Percentiles rank a stretch among this genome's conserved stretches.
phyloP scores from a whole-genome alignment of 169 alveolate genomes.

The Besnoitia besnoiti region DNA sequence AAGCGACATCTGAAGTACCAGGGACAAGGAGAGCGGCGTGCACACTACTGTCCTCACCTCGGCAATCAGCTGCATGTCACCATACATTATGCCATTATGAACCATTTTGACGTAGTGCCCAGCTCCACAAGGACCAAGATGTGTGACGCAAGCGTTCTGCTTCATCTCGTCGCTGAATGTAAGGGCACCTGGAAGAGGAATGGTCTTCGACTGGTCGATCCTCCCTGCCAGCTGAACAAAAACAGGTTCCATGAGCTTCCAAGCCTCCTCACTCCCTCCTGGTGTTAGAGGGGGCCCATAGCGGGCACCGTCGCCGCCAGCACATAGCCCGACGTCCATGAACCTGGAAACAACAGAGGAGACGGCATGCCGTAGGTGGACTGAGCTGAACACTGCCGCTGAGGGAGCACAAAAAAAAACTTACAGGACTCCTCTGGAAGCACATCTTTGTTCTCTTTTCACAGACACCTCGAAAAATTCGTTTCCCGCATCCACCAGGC shows the following conservation, averaged over 20 bases:
- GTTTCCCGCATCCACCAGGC: slow-evolving; percentile 86
- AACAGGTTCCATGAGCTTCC: slow-evolving; percentile 73
- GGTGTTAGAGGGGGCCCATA: slow-evolving; percentile 84
- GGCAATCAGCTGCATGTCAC: slow-evolving; percentile 82
- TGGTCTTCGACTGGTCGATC: slow-evolving; percentile 48
- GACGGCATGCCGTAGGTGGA: not conserved
- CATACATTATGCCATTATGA: slow-evolving; percentile 88
- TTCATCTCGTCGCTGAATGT: not conserved
- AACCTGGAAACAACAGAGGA: slow-evolving; percentile 63
- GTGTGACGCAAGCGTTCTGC: slow-evolving; percentile 65
- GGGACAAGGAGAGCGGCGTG: too few relatives aligned
- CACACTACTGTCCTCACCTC: slow-evolving; percentile 66
- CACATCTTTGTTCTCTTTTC: slow-evolving; percentile 72
- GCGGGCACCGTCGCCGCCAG: slow-evolving; percentile 87
- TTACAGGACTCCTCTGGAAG: slow-evolving; percentile 65
- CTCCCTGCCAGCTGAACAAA: slow-evolving; percentile 74
- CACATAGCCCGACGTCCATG: slow-evolving; percentile 87
- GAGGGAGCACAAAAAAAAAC: not conserved
- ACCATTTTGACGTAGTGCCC: slow-evolving; percentile 89
- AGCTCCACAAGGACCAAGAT: slow-evolving; percentile 82
- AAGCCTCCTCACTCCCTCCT: slow-evolving; percentile 81
- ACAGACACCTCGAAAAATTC: slow-evolving; percentile 84
- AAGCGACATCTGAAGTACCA: too few relatives aligned
- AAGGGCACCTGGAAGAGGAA: not conserved
- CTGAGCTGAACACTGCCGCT: not conserved